These are phyloP conservation scores for Cytospora paraplurivora DNA, from an alignment of 2,329 filamentous ascomycete species.

Conservation along the genomic window DNA sequence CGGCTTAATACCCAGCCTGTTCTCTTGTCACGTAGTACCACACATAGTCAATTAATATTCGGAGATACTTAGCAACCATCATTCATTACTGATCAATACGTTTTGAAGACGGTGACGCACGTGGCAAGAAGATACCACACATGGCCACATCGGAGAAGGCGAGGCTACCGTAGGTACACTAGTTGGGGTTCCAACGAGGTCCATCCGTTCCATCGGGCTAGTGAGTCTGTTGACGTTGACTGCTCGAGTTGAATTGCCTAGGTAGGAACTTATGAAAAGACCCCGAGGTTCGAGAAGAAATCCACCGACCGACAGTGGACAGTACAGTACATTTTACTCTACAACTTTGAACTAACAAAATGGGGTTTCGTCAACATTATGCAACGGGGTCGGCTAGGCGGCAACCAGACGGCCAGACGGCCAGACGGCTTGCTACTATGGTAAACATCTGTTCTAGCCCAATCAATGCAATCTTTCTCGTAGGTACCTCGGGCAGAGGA, in stretches of 20 bases:
- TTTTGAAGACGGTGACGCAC: neutral
- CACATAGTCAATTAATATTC: no score
- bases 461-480: no score
- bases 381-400: neutral
- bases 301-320: neutral
- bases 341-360: no score
- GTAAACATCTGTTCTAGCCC: neutral
- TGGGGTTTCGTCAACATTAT: neutral
- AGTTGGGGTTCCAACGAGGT: neutral
- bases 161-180: neutral
- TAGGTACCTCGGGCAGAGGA: no score
- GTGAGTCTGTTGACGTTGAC: neutral
- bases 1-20: no score
- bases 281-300: neutral
- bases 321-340: no score
- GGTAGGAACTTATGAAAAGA: neutral
- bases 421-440: neutral
- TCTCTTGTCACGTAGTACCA: no score
- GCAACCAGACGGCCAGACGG: neutral
- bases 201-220: neutral
- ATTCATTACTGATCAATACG: no score
- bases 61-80: no score
- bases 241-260: neutral
- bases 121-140: neutral
- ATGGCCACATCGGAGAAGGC: neutral